Evolutionary conservation across 140 eudicot genomes (phyloP).

Genomic region (Ambrosia hybrid): DNA sequence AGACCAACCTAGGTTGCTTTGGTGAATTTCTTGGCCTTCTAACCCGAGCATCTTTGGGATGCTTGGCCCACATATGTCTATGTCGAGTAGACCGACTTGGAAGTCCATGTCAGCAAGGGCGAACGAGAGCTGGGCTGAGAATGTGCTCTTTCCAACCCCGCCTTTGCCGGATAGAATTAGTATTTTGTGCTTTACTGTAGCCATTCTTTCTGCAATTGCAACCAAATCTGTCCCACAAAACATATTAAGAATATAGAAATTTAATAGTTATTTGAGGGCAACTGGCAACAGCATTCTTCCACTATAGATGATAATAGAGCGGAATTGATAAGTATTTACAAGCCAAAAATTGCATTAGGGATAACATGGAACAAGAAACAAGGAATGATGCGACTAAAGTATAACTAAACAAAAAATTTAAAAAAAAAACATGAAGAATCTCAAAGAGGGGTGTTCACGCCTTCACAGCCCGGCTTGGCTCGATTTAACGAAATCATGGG

Average conservation of each 20-base stretch:
- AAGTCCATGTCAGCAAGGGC: constrained; percentile 82
- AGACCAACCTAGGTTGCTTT: constrained; percentile 91
- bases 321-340: too few relatives aligned
- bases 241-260: neutral
- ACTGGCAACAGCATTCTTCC: neutral
- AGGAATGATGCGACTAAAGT: too few relatives aligned
- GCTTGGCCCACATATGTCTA: constrained; percentile 95
- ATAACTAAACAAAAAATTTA: too few relatives aligned
- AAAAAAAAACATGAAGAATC: too few relatives aligned
- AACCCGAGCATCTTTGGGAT: constrained; percentile 93
- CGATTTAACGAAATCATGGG: too few relatives aligned
- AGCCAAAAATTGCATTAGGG: too few relatives aligned
- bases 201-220: constrained; percentile 80
- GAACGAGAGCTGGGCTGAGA: constrained; percentile 88
- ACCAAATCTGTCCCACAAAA: constrained; percentile 55
- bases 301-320: too few relatives aligned
- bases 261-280: neutral
- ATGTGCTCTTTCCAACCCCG: constrained; percentile 96
- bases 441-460: too few relatives aligned
- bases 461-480: too few relatives aligned
- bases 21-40: constrained; percentile 90
- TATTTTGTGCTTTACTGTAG: constrained; percentile 84
- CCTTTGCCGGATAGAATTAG: constrained; percentile 89
- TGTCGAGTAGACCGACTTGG: constrained; percentile 91
- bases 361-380: too few relatives aligned